phyloP scores from a whole-genome alignment of 2,329 filamentous ascomycete genomes.

The Aureobasidium lini region DNA sequence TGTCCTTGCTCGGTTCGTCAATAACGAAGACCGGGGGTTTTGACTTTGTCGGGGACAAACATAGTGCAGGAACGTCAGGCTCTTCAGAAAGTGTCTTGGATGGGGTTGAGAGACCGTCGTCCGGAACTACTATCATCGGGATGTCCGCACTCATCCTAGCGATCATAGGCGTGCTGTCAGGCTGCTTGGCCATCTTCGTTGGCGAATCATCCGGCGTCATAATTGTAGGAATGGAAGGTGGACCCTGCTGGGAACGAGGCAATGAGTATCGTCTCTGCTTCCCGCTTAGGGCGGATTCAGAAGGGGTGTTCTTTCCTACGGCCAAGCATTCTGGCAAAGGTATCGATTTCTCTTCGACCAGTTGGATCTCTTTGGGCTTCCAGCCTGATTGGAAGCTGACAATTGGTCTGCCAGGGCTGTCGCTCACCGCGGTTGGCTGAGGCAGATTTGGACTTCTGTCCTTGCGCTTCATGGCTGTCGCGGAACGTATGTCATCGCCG shows the following conservation, averaged over 20 bases:
- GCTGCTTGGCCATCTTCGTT: constrained; percentile 17
- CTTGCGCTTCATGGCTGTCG: constrained; percentile 80
- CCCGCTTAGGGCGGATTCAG: neutral
- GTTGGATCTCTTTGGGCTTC: constrained; percentile 67
- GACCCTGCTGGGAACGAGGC: constrained; percentile 8
- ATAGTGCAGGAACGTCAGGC: constrained; percentile 27
- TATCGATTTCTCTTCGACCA: constrained; percentile 42
- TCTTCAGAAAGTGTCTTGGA: constrained; percentile 29
- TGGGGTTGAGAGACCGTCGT: constrained; percentile 24
- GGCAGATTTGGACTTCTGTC: constrained; percentile 83
- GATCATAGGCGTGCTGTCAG: neutral
- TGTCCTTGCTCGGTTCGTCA: constrained; percentile 12
- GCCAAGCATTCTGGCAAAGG: neutral
- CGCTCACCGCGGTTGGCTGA: constrained; percentile 83
- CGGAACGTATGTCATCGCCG: constrained; percentile 78
- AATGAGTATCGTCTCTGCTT: constrained; percentile 7
- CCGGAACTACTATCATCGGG: constrained; percentile 45
- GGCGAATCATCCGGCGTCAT: constrained; percentile 35
- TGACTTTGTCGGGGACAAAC: constrained; percentile 11
- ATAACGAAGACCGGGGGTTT: constrained; percentile 18
- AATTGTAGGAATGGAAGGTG: constrained; percentile 42
- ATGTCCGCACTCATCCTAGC: constrained; percentile 16
- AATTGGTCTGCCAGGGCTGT: constrained; percentile 83
- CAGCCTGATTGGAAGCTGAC: constrained; percentile 91
- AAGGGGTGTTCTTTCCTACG: neutral